A percentile compares a stretch with the other conserved stretches of the same genome.
Evolutionary conservation across 2,329 filamentous ascomycete species (phyloP).

Genomic region (Ophiocordyceps australis): DNA sequence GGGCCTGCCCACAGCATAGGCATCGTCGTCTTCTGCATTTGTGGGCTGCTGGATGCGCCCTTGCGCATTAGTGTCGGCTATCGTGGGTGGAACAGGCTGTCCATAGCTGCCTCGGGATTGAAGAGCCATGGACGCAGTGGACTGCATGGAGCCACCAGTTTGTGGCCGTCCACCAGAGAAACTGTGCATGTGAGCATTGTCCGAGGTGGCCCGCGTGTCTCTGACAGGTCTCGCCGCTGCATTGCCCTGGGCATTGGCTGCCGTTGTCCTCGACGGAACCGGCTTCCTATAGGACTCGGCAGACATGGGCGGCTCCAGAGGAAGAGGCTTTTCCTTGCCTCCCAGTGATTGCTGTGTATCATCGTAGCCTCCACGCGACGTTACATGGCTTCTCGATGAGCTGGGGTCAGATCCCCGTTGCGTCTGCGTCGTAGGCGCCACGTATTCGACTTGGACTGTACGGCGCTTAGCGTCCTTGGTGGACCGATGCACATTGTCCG

Average conservation of each 20-base stretch:
- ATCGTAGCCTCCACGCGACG: conserved; percentile 24
- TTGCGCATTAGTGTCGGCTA: conserved; percentile 77
- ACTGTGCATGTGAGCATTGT: conserved; percentile 23
- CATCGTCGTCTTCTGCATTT: conserved; percentile 46
- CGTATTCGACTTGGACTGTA: conserved; percentile 95
- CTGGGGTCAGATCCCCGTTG: conserved; percentile 37
- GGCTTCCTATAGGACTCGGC: conserved; percentile 23
- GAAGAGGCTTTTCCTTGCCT: conserved; percentile 36
- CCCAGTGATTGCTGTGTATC: conserved; percentile 12
- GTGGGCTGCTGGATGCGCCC: conserved; percentile 72
- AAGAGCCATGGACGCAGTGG: conserved; percentile 45
- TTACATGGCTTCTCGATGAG: conserved; percentile 8
- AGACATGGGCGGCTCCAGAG: conserved; percentile 32
- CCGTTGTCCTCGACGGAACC: conserved; percentile 20
- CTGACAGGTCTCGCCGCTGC: conserved; percentile 9
- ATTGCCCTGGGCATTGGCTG: conserved; percentile 22
- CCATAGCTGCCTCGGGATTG: conserved; percentile 54
- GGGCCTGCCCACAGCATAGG: conserved; percentile 42
- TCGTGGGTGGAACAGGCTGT: conserved; percentile 70
- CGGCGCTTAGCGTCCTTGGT: conserved; percentile 81
- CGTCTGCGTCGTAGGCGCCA: conserved; percentile 76
- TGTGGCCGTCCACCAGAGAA: conserved; percentile 42
- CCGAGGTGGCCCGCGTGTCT: conserved; percentile 17
- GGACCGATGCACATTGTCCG: conserved; percentile 35
- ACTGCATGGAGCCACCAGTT: conserved; percentile 68